Evolutionary conservation across 2,329 filamentous ascomycete genomes (phyloP).

Genomic region (Penicillium sp.): DNA sequence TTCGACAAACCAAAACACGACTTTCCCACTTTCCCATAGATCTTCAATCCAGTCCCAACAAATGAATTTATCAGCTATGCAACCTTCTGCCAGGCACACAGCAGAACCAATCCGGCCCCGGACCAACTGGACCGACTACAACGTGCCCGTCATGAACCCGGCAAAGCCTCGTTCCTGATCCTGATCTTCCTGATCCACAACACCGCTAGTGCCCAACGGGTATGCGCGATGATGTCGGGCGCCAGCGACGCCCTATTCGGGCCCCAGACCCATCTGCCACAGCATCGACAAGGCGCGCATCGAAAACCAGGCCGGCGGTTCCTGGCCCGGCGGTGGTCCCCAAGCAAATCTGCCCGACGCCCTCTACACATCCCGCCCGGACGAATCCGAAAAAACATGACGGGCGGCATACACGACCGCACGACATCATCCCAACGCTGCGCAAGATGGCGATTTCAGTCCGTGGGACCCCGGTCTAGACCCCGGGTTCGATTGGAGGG

Average conservation of each 20-base stretch:
- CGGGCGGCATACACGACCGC: slow-evolving; percentile 8
- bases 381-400: slow-evolving; percentile 11
- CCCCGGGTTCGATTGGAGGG: too few relatives aligned
- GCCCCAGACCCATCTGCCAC: slow-evolving; percentile 14
- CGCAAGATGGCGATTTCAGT: too few relatives aligned
- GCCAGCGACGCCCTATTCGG: slow-evolving; percentile 10
- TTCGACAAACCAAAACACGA: too few relatives aligned
- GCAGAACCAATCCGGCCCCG: too few relatives aligned
- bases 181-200: slow-evolving; percentile 5
- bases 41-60: too few relatives aligned
- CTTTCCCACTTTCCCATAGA: too few relatives aligned
- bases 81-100: too few relatives aligned
- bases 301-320: slow-evolving; percentile 18
- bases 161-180: slow-evolving; percentile 13
- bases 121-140: too few relatives aligned
- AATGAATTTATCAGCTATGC: too few relatives aligned
- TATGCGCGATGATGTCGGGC: slow-evolving; percentile 21
- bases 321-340: slow-evolving; percentile 20
- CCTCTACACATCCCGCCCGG: slow-evolving; percentile 13
- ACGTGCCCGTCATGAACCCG: too few relatives aligned
- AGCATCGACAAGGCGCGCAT: slow-evolving; percentile 14
- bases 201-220: slow-evolving; percentile 20
- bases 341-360: slow-evolving; percentile 28
- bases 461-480: slow-evolving; percentile 12
- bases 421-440: too few relatives aligned